Base-by-base conservation (phyloP, 768 basidiomycete species). In the Kwoniella mangroviensis region DNA sequence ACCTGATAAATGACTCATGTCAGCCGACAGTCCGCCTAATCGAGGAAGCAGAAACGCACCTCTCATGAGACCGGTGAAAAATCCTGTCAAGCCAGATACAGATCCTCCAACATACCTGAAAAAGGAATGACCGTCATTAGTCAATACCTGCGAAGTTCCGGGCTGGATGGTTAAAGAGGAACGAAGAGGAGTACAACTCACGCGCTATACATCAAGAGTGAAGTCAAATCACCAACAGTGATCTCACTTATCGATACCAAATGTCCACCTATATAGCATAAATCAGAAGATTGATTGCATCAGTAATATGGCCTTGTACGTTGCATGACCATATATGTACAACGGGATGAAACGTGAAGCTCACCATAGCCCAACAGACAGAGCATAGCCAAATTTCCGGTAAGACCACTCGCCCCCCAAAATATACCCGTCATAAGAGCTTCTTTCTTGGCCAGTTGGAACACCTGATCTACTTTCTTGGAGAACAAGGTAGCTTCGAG, bases 341-440 rank as follows among this genome's bases (percentile, higher is more conserved):
- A 7, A 34, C 6, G 34, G 34, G 34, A 34, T 34, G 4, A 7
- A 34, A 34, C 34, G 34, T 34, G 34, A 28, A 54, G 80, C 87
- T 54, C 73, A 91, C 95, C 96, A 78, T 97, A 99, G 54, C 94
- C 93, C 41, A 99, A 85, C 28, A 99, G 84, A 58, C 90, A 92
- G 54, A 99, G 86, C 57, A 98, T 83, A 0, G 96, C 94, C 63
- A 96, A 86, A 79, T 98, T 98, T 12, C 96, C 95, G 65, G 94
- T 93, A 90, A 93, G 92, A 0, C 93, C 85, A 22, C 83, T 82
- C 17, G 79, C 81, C 19, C 94, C 96, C 81, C 92, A 97, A 85
- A 99, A 99, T 61, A 97, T 90, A 3, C 91, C 94, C 67, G 89
- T 91, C 1, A 96, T 96, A 71, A 91, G 85, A 1, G 95, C 93